Conservation (phyloP, 2,329 filamentous ascomycete genomes). For the Neofusicoccum cordaticola region DNA sequence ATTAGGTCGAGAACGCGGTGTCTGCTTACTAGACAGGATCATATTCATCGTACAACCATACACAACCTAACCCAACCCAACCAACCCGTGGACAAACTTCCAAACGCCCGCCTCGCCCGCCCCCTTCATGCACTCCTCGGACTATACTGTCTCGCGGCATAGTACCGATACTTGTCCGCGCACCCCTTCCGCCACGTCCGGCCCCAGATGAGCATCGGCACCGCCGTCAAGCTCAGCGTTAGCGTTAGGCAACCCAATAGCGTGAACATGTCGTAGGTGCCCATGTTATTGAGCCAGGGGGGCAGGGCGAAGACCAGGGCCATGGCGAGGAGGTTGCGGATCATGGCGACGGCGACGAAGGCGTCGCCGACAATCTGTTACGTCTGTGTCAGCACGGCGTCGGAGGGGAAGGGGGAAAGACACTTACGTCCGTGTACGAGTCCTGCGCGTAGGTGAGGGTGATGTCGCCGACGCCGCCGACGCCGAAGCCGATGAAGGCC, state of each 20-base stretch:
- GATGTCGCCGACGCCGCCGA: slow-evolving; percentile 32
- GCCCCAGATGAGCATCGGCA: slow-evolving; percentile 16
- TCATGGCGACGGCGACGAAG: slow-evolving; percentile 45
- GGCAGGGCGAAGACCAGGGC: slow-evolving; percentile 48
- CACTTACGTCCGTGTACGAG: slow-evolving; percentile 33
- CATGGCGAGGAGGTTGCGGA: slow-evolving; percentile 45
- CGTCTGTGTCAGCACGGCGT: slow-evolving; percentile 5
- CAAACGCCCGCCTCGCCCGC: too few species aligned
- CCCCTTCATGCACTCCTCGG: not conserved
- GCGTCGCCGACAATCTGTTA: slow-evolving; percentile 47
- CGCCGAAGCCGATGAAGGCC: slow-evolving; percentile 39
- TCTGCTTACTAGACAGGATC: too few species aligned
- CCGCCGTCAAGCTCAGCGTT: not conserved
- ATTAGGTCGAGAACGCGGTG: not conserved
- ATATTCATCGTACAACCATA: too few species aligned
- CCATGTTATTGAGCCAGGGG: slow-evolving; percentile 41
- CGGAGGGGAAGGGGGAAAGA: slow-evolving; percentile 17
- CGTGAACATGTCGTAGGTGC: slow-evolving; percentile 42
- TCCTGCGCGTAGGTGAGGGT: slow-evolving; percentile 42
- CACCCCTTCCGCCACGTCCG: slow-evolving; percentile 19
- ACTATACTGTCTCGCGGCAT: slow-evolving; percentile 1
- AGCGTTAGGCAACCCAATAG: slow-evolving; percentile 28
- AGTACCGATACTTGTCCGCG: not conserved
- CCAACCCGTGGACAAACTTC: too few species aligned
- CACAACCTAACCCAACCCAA: too few species aligned